A percentile compares a stretch with the other conserved stretches of the same genome.
These are phyloP conservation scores for Hemisphaericaspora subhashii DNA, from an alignment of 1,139 yeast genomes.

Conservation along the genomic window DNA sequence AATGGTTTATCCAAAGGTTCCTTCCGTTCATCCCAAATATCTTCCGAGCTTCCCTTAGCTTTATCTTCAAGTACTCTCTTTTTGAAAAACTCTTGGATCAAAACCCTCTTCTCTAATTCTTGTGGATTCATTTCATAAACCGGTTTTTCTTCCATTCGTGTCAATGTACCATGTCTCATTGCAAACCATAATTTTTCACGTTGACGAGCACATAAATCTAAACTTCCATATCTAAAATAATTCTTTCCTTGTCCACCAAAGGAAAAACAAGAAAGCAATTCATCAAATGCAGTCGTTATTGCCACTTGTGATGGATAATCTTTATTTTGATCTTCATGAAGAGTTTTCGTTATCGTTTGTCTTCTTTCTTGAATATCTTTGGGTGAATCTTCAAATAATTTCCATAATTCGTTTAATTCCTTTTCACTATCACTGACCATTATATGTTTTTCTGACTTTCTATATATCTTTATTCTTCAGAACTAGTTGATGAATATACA, in stretches of 20 bases:
- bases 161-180: conserved; percentile 49
- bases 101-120: conserved; percentile 49
- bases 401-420: conserved; percentile 36
- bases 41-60: conserved; percentile 73
- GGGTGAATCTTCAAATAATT: conserved; percentile 34
- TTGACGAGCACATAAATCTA: conserved; percentile 68
- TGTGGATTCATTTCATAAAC: conserved; percentile 43
- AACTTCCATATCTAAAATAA: conserved; percentile 79
- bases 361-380: conserved; percentile 36
- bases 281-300: conserved; percentile 78
- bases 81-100: conserved; percentile 72
- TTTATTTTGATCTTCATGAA: conserved; percentile 27
- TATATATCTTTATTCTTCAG: too few species aligned
- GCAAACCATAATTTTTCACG: conserved; percentile 83
- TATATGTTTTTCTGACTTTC: background rate
- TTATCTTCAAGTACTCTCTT: conserved; percentile 59
- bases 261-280: conserved; percentile 80
- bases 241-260: conserved; percentile 84
- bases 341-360: conserved; percentile 26
- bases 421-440: conserved; percentile 19
- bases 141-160: conserved; percentile 17
- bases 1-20: conserved; percentile 30
- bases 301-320: conserved; percentile 41
- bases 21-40: conserved; percentile 67
- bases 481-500: background rate